Percentiles rank a stretch among this genome's conserved stretches.
Evolutionary conservation across 352 stramenopile genomes (phyloP).

Genomic region (Phytophthora colocasiae): DNA sequence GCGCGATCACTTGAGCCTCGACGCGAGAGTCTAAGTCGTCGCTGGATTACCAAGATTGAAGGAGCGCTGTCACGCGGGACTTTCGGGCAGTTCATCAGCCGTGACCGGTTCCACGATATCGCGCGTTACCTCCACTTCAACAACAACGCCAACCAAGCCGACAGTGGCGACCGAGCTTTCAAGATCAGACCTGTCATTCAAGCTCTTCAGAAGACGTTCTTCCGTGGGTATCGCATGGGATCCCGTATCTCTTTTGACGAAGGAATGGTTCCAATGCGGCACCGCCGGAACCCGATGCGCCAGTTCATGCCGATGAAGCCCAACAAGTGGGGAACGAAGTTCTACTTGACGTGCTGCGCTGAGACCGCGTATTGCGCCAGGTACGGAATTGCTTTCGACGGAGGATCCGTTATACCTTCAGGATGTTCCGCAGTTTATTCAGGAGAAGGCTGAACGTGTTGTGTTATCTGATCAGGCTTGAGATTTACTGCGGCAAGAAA

Average conservation of each 20-base stretch:
- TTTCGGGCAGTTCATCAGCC: too few species aligned
- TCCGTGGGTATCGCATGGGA: neutral
- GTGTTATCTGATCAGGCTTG: too few species aligned
- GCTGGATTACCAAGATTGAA: too few species aligned
- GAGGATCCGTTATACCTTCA: too few species aligned
- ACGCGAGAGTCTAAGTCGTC: too few species aligned
- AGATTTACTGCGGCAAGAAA: too few species aligned
- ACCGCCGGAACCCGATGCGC: neutral
- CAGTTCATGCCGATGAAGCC: neutral
- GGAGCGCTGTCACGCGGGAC: too few species aligned
- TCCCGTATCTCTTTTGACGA: neutral
- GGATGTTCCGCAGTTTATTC: too few species aligned
- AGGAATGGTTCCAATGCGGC: neutral
- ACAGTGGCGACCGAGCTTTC: neutral
- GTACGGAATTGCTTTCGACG: too few species aligned
- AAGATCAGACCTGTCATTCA: neutral
- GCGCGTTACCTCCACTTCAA: neutral
- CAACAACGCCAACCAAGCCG: neutral
- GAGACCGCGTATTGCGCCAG: conserved; percentile 1
- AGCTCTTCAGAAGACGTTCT: neutral
- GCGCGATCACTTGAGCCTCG: too few species aligned
- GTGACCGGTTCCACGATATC: too few species aligned
- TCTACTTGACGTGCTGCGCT: conserved; percentile 1
- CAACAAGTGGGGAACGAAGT: neutral
- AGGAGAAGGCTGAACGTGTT: too few species aligned